Base-by-base conservation (phyloP, 176 grass and related monocot genomes). In the Carex pumila region DNA sequence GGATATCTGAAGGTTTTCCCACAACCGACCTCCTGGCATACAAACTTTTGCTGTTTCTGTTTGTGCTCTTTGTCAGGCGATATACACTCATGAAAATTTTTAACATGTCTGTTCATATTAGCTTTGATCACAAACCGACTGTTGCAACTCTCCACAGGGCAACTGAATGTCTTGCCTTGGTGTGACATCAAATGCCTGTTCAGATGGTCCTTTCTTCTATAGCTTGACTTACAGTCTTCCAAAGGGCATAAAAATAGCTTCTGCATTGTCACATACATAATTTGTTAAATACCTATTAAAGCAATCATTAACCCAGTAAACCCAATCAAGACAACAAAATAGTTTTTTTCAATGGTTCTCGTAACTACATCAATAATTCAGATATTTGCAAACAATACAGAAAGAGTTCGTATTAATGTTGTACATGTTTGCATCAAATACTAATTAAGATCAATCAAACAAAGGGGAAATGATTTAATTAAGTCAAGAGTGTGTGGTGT, bases 151-250 rank as follows among this genome's bases (percentile, higher is more conserved):
- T 91, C 80, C 6, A 94, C 14, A 81, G 87, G 89, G 67, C 92
- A 94, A 58, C 58, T 45, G 81, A 94, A 94, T 50, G 83, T 32
- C 68, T 91, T 91, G 59, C 92, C 92, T 90, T 88, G 73, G 80
- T 91, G 92, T 2, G 87, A 87, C 68, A 94, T 75, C 25, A 94
- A 58, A 86, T 94, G 92, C 12, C 92, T 77, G 50, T 90, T 94
- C 72, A 94, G 83, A 90, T 91, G 92, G 54, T 91, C 92, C 65
- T 91, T 94, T 67, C 92, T 94, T 55, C 79, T 89, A 89, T 94
- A 94, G 12, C 75, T 89, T 5, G 89, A 84, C 21, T 84, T 80
- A 43, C 92, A 94, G 80, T 86, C 89, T 76, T 90, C 85, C 18
- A 91, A 60, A 69, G 84, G 80, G 79, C 92, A 94, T 65, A 80